Evolutionary conservation across 352 stramenopile species (phyloP), one percentile per base, ranked within the genome.

Genomic region (Phytophthora ramorum): DNA sequence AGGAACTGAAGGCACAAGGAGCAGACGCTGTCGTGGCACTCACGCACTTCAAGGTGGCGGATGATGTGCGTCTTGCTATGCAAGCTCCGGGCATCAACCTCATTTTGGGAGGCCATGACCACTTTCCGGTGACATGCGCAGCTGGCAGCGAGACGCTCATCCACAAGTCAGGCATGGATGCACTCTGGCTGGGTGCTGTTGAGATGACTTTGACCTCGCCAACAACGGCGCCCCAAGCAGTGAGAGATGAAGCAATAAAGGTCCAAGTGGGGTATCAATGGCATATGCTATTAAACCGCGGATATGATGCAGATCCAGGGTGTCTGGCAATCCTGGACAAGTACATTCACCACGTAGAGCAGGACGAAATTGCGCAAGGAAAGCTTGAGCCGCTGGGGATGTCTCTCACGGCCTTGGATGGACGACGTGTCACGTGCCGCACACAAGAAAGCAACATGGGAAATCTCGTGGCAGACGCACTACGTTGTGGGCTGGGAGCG

Each of bases 21-120:
- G 79, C 84, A 3, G 75, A 93, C 53, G 81, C 81, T 32, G 88
- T 97, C 55, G 75, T 95, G 30, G 89, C 85, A 8, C 63, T 97
- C 16, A 97, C 87, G 2, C 89, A 97, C 66, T 71, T 95, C 17
- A 83, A 83, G 14, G 66, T 92, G 22, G 78, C 68, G 14, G 59
- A 87, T 28, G 89, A 97, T 72, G 59, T 81, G 17, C 58, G 69
- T 12, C 63, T 97, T 24, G 83, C 81, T 3, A 76, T 69, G n/a
- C 71, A 76, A 20, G 73, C 82, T 2, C 77, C 81, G 4, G 83
- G 82, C 2, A 88, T 95, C n/a, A 65, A 93, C 41, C 54, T 97
- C 16, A 88, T 98, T 13, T 69, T 98, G 14, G 92, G 92, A n/a
- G 90, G 92, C 8, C 92, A 98, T 64, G 92, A 98, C 66, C 92